A percentile compares a stretch with the other conserved stretches of the same genome.
Conservation (phyloP, 2,329 filamentous ascomycete genomes). For the Sporothrix schenckii region DNA sequence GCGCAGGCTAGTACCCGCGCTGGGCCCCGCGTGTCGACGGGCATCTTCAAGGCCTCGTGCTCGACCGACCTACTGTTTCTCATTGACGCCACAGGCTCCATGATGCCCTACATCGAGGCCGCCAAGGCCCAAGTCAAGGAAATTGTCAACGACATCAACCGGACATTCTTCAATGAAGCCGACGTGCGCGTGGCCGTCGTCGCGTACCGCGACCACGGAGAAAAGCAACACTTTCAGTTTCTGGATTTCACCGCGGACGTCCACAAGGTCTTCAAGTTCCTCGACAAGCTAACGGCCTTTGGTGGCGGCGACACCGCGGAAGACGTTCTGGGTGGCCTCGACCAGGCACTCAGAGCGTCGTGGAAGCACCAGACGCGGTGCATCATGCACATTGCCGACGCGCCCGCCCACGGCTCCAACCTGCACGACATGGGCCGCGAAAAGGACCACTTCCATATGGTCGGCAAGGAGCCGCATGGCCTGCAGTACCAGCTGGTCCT, state of each 20-base stretch:
- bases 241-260: conserved; percentile 42
- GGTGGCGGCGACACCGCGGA: conserved; percentile 44
- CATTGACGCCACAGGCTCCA: conserved; percentile 46
- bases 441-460: conserved; percentile 37
- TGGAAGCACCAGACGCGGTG: conserved; percentile 45
- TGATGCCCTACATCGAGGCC: conserved; percentile 42
- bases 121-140: conserved; percentile 44
- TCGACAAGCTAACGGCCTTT: conserved; percentile 37
- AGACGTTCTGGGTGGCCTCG: conserved; percentile 45
- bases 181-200: conserved; percentile 45
- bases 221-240: conserved; percentile 39
- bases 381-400: conserved; percentile 44
- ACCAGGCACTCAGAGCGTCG: conserved; percentile 40
- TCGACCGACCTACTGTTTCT: conserved; percentile 47
- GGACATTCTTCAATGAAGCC: conserved; percentile 42
- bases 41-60: conserved; percentile 43
- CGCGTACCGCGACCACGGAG: conserved; percentile 45
- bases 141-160: conserved; percentile 43
- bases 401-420: conserved; percentile 41
- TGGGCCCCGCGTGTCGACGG: conserved; percentile 33
- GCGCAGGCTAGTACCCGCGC: conserved; percentile 24
- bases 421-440: conserved; percentile 36
- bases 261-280: conserved; percentile 38
- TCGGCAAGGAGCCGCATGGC: conserved; percentile 41
- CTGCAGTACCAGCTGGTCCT: conserved; percentile 39